Evolutionary conservation across 192 early-diverging fungal genomes (phyloP), one percentile per base, ranked within the genome.

Genomic region (Linnemannia schmuckeri): DNA sequence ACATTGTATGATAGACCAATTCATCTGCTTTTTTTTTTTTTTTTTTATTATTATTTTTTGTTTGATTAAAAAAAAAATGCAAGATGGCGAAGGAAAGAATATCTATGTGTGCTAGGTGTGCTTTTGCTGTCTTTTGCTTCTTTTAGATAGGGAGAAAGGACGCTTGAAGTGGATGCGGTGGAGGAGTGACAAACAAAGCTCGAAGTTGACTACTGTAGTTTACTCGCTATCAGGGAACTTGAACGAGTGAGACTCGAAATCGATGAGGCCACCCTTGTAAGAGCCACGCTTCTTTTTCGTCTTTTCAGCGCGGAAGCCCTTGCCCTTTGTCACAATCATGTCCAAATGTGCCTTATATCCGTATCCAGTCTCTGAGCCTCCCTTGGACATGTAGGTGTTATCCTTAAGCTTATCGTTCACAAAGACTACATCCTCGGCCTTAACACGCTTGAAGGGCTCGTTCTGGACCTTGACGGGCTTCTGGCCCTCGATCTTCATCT

Each of bases 231-330:
- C 82, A 40, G 82, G 82, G 82, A 99, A 98, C 88, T 99, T 99
- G 90, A 97, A 96, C 8, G 96, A 97, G 87, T 97, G 94, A 35
- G 95, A 96, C 46, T 89, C 90, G 73, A 95, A 93, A 77, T 96
- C 95, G 77, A 99, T 99, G 72, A 90, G 85, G 33, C 98, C 98
- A 41, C 98, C 98, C 75, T 95, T 93, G 92, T 99, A 99, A 55
- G 95, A 94, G 35, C 97, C 97, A 72, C 96, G 91, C 93, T 98
- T 98, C 91, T 99, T 99, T 92, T 99, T 99, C 78, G 96, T 97
- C 93, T 99, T 99, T 83, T 98, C 97, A 18, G 94, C 95, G 52
- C 96, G 93, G 92, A 99, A 99, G 37, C 94, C 93, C 89, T 97
- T 97, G 61, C 98, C 98, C 42, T 95, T 91, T 22, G 94, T 97